Conservation (phyloP, 2,329 filamentous ascomycete species). For the Mollisiaceae sp. region DNA sequence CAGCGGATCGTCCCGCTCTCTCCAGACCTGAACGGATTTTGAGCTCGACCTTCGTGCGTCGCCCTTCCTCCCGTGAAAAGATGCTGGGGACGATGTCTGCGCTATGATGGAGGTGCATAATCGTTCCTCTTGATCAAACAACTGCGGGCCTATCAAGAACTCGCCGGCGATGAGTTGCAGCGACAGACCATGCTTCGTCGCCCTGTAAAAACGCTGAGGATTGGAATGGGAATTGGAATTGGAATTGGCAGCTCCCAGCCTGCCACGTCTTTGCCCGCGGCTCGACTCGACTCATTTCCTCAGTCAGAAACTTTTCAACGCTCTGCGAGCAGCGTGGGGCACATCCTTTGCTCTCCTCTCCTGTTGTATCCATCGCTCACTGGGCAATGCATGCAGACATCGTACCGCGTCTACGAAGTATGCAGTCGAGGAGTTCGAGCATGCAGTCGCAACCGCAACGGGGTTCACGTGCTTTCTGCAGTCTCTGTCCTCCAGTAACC, state of each 20-base stretch:
- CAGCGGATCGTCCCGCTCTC: conserved; percentile 24
- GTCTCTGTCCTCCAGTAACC: background rate
- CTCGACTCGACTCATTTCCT: background rate
- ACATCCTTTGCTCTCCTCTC: background rate
- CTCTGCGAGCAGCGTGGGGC: background rate
- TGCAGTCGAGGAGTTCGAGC: too few species aligned
- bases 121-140: background rate
- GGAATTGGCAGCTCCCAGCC: background rate
- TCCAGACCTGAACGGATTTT: background rate
- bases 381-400: background rate
- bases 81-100: background rate
- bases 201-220: too few species aligned
- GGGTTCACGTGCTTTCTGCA: background rate
- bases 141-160: conserved; percentile 2
- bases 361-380: too few species aligned
- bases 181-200: too few species aligned
- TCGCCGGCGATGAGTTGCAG: background rate
- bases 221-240: too few species aligned
- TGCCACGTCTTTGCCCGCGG: background rate
- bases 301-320: background rate
- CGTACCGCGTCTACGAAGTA: background rate
- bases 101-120: background rate
- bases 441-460: background rate
- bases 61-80: background rate
- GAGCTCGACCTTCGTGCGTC: background rate